Percentiles rank a stretch among this genome's conserved stretches.
These are phyloP conservation scores for Diaporthe ilicicola DNA, from an alignment of 2,329 filamentous ascomycete species.

Conservation along the genomic window DNA sequence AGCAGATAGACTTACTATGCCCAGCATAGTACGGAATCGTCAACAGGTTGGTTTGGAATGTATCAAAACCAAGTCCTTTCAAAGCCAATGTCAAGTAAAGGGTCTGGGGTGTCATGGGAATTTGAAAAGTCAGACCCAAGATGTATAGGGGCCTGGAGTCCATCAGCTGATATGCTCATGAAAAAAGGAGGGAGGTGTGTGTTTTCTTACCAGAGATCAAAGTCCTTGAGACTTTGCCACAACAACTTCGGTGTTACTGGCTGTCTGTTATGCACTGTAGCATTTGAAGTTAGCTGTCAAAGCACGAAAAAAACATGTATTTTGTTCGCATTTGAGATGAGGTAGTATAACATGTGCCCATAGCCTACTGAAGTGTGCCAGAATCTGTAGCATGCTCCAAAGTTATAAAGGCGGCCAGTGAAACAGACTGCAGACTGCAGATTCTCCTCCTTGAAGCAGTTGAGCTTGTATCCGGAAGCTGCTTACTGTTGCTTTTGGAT, in stretches of 20 bases:
- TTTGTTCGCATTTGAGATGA: no score
- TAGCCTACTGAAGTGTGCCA: no score
- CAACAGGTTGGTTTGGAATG: conserved; percentile 70
- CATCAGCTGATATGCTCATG: neutral
- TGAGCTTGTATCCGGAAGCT: no score
- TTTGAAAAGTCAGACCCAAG: conserved; percentile 61
- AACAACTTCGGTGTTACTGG: conserved; percentile 59
- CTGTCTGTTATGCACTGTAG: conserved; percentile 63
- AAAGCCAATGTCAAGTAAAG: conserved; percentile 69
- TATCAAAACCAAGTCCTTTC: conserved; percentile 64
- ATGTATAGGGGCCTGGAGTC: conserved; percentile 56
- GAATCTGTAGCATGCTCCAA: no score
- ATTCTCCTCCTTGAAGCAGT: no score
- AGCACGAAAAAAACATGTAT: no score
- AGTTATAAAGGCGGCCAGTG: no score
- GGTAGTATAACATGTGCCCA: no score
- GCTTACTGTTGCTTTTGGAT: conserved; percentile 57
- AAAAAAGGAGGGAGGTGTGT: neutral
- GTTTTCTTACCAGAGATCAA: conserved; percentile 46
- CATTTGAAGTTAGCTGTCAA: no score
- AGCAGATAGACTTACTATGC: conserved; percentile 38
- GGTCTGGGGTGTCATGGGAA: conserved; percentile 57
- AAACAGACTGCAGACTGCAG: no score
- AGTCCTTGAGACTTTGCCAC: conserved; percentile 62
- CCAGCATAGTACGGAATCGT: conserved; percentile 61